Conservation (phyloP, 441 rosid genomes). For the Brassica hybrid region DNA sequence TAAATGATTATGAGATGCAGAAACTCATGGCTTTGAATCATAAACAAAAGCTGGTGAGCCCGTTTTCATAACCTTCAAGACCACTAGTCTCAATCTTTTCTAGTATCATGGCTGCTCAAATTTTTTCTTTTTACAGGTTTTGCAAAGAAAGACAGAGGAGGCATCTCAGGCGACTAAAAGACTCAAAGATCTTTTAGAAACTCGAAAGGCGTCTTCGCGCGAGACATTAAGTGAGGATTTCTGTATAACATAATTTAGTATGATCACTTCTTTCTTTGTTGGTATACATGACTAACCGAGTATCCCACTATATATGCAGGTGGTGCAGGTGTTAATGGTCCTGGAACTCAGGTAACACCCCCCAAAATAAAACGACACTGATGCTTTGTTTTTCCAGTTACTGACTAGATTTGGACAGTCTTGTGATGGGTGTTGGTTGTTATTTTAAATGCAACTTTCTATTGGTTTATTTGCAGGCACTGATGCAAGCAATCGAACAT, state of each 20-base stretch:
- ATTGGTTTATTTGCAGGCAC: not conserved
- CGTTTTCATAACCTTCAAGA: not conserved
- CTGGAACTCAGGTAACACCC: not conserved
- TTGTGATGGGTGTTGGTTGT: not conserved
- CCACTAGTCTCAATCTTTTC: not conserved
- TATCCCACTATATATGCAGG: not conserved
- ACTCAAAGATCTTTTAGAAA: not conserved
- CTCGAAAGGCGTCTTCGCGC: not conserved
- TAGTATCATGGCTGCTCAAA: not conserved
- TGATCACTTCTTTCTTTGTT: not conserved
- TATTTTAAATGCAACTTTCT: not conserved
- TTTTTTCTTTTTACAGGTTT: not conserved
- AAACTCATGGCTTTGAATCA: not conserved
- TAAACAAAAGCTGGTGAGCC: not conserved
- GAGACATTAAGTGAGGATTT: not conserved
- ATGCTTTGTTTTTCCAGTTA: not conserved
- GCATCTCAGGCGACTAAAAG: not conserved
- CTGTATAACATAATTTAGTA: not conserved
- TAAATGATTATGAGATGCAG: not conserved
- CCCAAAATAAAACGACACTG: not conserved
- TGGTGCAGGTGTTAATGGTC: not conserved
- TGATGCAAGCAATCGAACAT: not conserved
- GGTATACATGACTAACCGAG: not conserved
- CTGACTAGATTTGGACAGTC: not conserved
- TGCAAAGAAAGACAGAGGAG: constrained; percentile 2